Evolutionary conservation across 2,329 filamentous ascomycete species (phyloP), one percentile per base, ranked within the genome.

Genomic region (Blumeriella jaapii): DNA sequence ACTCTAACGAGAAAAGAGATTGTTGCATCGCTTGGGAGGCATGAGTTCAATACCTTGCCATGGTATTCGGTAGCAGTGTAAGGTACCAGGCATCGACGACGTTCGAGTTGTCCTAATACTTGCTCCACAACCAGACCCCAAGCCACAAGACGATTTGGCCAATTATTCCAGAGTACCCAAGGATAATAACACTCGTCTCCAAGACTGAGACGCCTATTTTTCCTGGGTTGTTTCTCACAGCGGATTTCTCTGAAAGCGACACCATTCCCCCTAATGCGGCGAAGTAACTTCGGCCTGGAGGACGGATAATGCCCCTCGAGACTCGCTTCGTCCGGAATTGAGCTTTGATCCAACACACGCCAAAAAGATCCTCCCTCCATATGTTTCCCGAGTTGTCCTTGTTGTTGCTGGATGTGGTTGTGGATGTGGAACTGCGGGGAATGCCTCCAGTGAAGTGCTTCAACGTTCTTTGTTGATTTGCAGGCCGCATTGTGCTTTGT

Each of bases 111-210:
- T 18, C 18, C 10, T 7, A n/a, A n/a, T n/a, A n/a, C n/a, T n/a
- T n/a, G n/a, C n/a, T 34, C 25, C 25, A 29, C 5, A 35, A 13
- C 26, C 33, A 29, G 11, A 29, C 16, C n/a, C 18, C 11, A 24
- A 18, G 2, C 18, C 25, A 29, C 3, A 29, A 12, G 18, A 29
- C n/a, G 11, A 19, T 18, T 18, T 12, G 18, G 8, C 13, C 33
- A 8, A 23, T 10, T 15, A 35, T 11, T 1, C 26, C 19, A 22
- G 26, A 27, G 28, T 35, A 29, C 2, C 18, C 26, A 17, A 16
- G 6, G 24, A 12, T 24, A 7, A 10, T 13, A 15, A 29, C 9
- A 18, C 27, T 13, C n/a, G 5, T 25, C 13, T 29, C 25, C 13
- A 29, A 18, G 16, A 35, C 8, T 11, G 15, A 23, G 6, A 17